Conservation (phyloP, 2,329 filamentous ascomycete genomes). For the Chaetomium globosum region DNA sequence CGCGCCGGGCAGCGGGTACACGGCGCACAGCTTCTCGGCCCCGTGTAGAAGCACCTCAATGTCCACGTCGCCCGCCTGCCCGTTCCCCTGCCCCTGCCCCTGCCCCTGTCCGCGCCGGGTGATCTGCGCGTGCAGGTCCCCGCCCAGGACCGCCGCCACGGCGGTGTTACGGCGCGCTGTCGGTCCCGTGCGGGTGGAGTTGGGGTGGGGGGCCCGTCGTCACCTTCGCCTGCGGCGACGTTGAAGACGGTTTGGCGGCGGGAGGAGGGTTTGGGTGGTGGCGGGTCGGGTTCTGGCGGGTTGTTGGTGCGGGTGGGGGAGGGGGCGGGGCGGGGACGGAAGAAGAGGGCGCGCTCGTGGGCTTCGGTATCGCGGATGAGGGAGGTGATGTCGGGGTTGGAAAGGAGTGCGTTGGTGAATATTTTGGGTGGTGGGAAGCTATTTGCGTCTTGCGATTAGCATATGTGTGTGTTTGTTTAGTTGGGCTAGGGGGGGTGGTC, state of each 20-base stretch:
- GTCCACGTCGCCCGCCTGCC: slow-evolving; percentile 68
- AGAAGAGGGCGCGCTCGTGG: slow-evolving; percentile 94
- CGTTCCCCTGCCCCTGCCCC: slow-evolving; percentile 37
- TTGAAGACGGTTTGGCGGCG: slow-evolving; percentile 68
- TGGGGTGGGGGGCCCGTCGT: slow-evolving; percentile 58
- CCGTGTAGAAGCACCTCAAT: slow-evolving; percentile 82
- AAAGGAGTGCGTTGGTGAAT: slow-evolving; percentile 90
- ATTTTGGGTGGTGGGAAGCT: slow-evolving; percentile 91
- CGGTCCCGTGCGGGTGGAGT: slow-evolving; percentile 53
- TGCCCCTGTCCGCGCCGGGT: slow-evolving; percentile 53
- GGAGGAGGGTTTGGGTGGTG: slow-evolving; percentile 49
- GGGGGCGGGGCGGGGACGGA: slow-evolving; percentile 75
- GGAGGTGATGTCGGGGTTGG: slow-evolving; percentile 86
- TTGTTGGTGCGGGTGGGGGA: slow-evolving; percentile 40
- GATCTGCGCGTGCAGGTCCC: slow-evolving; percentile 82
- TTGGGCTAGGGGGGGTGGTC: background rate
- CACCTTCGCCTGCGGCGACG: slow-evolving; percentile 64
- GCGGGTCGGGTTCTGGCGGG: slow-evolving; percentile 45
- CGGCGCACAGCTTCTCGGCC: slow-evolving; percentile 84
- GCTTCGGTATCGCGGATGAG: slow-evolving; percentile 93
- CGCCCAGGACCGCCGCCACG: slow-evolving; percentile 85
- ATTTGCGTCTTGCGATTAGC: slow-evolving; percentile 10
- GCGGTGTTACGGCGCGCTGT: slow-evolving; percentile 69
- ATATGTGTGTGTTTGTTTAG: slow-evolving; percentile 20
- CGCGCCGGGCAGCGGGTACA: slow-evolving; percentile 82